Evolutionary conservation across 2,329 filamentous ascomycete species (phyloP).

Genomic region (Pestalotiopsis sp.): DNA sequence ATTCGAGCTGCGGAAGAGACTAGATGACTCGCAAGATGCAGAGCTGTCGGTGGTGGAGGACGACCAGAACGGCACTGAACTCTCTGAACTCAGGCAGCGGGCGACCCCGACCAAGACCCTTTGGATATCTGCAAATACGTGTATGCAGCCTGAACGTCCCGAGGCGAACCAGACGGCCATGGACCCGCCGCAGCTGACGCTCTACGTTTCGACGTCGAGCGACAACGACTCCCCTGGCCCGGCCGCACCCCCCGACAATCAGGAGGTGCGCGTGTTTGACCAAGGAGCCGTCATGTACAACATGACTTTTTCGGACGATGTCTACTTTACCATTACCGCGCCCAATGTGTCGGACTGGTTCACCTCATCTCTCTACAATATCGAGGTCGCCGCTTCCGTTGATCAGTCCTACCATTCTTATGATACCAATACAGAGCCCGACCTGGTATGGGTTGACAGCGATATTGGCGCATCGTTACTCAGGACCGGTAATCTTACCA

Average conservation of each 20-base stretch:
- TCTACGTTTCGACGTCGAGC: conserved; percentile 74
- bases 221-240: conserved; percentile 71
- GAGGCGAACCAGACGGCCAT: conserved; percentile 44
- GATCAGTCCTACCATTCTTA: conserved; percentile 76
- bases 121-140: conserved; percentile 87
- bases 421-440: conserved; percentile 50
- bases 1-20: conserved; percentile 26
- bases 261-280: conserved; percentile 55
- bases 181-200: conserved; percentile 70
- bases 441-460: conserved; percentile 81
- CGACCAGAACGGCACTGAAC: conserved; percentile 21
- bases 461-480: conserved; percentile 80
- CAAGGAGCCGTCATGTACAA: conserved; percentile 72
- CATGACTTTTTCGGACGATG: conserved; percentile 62
- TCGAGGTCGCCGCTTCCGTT: conserved; percentile 81
- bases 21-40: conserved; percentile 14
- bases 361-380: conserved; percentile 67
- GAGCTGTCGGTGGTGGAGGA: conserved; percentile 19
- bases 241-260: conserved; percentile 42
- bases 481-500: conserved; percentile 74
- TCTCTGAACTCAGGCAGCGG: conserved; percentile 24
- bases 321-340: conserved; percentile 79
- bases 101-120: conserved; percentile 51
- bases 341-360: conserved; percentile 61
- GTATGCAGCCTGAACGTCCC: conserved; percentile 67